phyloP scores from a whole-genome alignment of 257 asterid genomes.

The Ligustrum vulgare region DNA sequence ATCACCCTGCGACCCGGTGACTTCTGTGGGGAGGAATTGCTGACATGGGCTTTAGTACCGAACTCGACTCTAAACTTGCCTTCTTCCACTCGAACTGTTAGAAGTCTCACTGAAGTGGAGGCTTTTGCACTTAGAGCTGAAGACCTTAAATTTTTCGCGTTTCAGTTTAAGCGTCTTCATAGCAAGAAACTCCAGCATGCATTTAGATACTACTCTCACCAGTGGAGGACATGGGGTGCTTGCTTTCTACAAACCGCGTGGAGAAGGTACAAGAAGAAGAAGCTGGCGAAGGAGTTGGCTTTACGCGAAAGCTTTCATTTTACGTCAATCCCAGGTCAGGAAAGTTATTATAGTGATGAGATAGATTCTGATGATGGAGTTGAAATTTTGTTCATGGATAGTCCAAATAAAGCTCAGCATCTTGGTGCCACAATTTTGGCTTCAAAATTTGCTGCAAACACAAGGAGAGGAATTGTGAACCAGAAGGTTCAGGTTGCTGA shows the following conservation, averaged over 20 bases:
- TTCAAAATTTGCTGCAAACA: slow-evolving; percentile 72
- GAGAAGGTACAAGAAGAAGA: slow-evolving; percentile 69
- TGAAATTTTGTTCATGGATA: slow-evolving; percentile 21
- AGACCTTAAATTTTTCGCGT: slow-evolving; percentile 79
- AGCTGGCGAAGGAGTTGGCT: slow-evolving; percentile 57
- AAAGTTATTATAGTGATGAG: slow-evolving; percentile 11
- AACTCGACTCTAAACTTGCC: slow-evolving; percentile 68
- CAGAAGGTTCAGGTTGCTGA: slow-evolving; percentile 45
- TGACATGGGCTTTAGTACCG: slow-evolving; percentile 93
- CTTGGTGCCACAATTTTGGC: slow-evolving; percentile 74
- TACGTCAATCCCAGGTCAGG: slow-evolving; percentile 10
- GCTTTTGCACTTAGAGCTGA: slow-evolving; percentile 87
- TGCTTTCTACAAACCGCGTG: slow-evolving; percentile 75
- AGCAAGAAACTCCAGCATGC: slow-evolving; percentile 95
- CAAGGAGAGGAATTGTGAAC: slow-evolving; percentile 47
- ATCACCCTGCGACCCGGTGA: slow-evolving; percentile 78
- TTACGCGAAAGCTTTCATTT: slow-evolving; percentile 46
- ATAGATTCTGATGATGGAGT: slow-evolving; percentile 18
- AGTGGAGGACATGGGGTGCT: slow-evolving; percentile 94
- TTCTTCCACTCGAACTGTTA: slow-evolving; percentile 74
- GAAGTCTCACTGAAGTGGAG: slow-evolving; percentile 77
- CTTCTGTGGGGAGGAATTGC: slow-evolving; percentile 89
- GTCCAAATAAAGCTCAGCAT: slow-evolving; percentile 37
- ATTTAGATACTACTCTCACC: slow-evolving; percentile 83
- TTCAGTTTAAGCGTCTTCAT: slow-evolving; percentile 80